A percentile compares a stretch with the other conserved stretches of the same genome.
phyloP scores from a whole-genome alignment of 2,329 filamentous ascomycete species.

The Hypocrella siamensis region DNA sequence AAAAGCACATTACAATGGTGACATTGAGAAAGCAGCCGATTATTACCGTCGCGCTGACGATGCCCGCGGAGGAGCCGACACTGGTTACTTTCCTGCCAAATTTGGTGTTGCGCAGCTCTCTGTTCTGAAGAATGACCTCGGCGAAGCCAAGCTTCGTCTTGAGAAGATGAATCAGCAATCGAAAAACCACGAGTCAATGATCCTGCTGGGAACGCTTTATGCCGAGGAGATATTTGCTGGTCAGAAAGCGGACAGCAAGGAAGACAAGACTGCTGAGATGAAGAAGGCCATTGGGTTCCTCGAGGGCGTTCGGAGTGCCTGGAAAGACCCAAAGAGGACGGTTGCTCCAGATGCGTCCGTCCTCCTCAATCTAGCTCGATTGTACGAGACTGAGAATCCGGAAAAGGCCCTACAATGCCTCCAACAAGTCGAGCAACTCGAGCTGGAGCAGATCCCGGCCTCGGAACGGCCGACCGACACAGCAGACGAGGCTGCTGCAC shows the following conservation, averaged over 20 bases:
- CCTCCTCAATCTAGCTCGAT: slow-evolving; percentile 74
- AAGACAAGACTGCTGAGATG: slow-evolving; percentile 72
- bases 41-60: slow-evolving; percentile 86
- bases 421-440: slow-evolving; percentile 80
- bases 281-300: slow-evolving; percentile 78
- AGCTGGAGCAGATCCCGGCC: slow-evolving; percentile 61
- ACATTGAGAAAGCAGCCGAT: slow-evolving; percentile 60
- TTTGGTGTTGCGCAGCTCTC: slow-evolving; percentile 86
- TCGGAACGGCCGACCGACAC: slow-evolving; percentile 46
- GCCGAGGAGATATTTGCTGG: slow-evolving; percentile 85
- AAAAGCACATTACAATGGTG: slow-evolving; percentile 74
- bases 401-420: slow-evolving; percentile 89
- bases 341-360: slow-evolving; percentile 71
- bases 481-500: slow-evolving; percentile 41
- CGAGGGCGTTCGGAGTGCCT: slow-evolving; percentile 69
- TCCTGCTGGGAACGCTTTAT: slow-evolving; percentile 76
- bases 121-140: slow-evolving; percentile 67
- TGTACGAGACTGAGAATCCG: slow-evolving; percentile 75
- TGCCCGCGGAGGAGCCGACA: slow-evolving; percentile 79
- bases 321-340: slow-evolving; percentile 87
- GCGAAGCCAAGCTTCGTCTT: slow-evolving; percentile 81
- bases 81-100: slow-evolving; percentile 83
- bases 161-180: slow-evolving; percentile 88
- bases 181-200: slow-evolving; percentile 77
- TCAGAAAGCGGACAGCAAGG: slow-evolving; percentile 55